Evolutionary conservation across 2,329 filamentous ascomycete genomes (phyloP).

Genomic region (Colletotrichum endophyticum): DNA sequence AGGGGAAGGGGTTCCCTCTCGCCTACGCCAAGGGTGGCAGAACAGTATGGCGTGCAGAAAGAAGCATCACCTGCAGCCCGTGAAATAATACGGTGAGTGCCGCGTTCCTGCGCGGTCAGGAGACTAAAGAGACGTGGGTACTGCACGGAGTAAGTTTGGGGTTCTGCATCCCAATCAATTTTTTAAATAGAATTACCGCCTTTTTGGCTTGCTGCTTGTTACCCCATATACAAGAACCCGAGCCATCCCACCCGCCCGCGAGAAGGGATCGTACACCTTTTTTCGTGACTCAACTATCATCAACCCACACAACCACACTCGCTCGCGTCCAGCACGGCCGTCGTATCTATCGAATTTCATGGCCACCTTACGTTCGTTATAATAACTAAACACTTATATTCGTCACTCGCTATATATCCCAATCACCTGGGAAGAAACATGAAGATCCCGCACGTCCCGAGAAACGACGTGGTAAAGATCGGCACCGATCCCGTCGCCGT

Average conservation of each 20-base stretch:
- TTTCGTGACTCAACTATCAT: background rate
- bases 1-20: background rate
- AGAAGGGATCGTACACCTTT: background rate
- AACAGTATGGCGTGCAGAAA: constrained; percentile 8
- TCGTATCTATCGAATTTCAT: background rate
- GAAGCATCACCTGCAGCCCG: background rate
- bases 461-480: background rate
- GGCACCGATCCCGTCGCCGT: constrained; percentile 7
- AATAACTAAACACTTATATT: background rate
- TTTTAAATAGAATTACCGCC: constrained; percentile 15
- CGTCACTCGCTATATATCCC: background rate
- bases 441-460: background rate
- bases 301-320: background rate
- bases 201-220: background rate
- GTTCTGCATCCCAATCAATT: background rate
- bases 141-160: background rate
- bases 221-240: background rate
- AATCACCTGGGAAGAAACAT: background rate
- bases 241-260: background rate
- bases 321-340: background rate
- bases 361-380: constrained; percentile 6
- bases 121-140: background rate
- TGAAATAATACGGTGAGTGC: background rate
- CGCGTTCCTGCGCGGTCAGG: constrained; percentile 9
- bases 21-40: background rate